A percentile compares a stretch with the other conserved stretches of the same genome.
phyloP scores from a whole-genome alignment of 2,329 filamentous ascomycete genomes.

The Colletotrichum kahawae region DNA sequence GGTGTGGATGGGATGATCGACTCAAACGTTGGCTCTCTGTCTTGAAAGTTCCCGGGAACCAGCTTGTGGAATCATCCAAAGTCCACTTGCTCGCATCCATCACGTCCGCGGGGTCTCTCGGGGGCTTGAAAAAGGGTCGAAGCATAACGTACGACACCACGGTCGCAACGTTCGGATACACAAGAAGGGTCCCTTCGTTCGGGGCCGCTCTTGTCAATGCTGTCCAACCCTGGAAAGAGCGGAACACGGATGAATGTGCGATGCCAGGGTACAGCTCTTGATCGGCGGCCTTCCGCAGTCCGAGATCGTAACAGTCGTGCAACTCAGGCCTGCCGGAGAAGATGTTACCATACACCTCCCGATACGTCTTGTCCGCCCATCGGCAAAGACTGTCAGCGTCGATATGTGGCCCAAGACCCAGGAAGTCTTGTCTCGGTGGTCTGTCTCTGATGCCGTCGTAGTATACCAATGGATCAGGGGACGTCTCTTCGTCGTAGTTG shows the following conservation, averaged over 20 bases:
- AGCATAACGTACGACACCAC: constrained; percentile 44
- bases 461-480: constrained; percentile 41
- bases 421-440: constrained; percentile 39
- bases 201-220: constrained; percentile 40
- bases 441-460: constrained; percentile 43
- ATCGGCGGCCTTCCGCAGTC: constrained; percentile 37
- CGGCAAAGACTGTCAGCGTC: constrained; percentile 47
- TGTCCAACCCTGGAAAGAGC: constrained; percentile 49
- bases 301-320: constrained; percentile 42
- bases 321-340: constrained; percentile 39
- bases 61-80: constrained; percentile 32
- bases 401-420: constrained; percentile 47
- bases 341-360: constrained; percentile 38
- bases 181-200: constrained; percentile 40
- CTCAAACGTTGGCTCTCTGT: constrained; percentile 39
- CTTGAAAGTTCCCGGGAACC: constrained; percentile 43
- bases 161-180: constrained; percentile 42
- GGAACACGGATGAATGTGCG: constrained; percentile 41
- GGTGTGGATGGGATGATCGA: constrained; percentile 40
- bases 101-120: constrained; percentile 29
- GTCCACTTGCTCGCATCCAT: constrained; percentile 42
- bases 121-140: constrained; percentile 45
- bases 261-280: constrained; percentile 37
- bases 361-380: constrained; percentile 44
- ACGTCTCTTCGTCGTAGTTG: constrained; percentile 29